These are phyloP conservation scores for Podila horticola DNA, from an alignment of 192 early-diverging fungal genomes.

Conservation along the genomic window DNA sequence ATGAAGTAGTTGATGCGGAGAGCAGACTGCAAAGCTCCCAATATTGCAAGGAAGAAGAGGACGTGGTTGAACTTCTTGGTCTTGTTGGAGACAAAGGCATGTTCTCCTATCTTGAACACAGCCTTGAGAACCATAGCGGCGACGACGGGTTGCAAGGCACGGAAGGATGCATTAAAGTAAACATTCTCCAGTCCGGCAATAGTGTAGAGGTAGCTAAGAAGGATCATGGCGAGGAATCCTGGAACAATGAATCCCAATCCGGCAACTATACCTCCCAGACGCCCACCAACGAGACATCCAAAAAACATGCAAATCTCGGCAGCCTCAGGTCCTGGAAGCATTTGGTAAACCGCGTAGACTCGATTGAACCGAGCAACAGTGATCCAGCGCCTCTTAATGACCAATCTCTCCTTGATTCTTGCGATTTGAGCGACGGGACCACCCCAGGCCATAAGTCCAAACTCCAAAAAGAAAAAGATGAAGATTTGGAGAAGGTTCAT, in stretches of 20 bases:
- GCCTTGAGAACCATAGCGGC: constrained; percentile 63
- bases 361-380: constrained; percentile 56
- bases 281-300: constrained; percentile 57
- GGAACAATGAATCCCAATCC: constrained; percentile 63
- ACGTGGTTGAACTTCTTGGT: constrained; percentile 54
- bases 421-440: constrained; percentile 67
- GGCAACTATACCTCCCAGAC: constrained; percentile 56
- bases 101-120: constrained; percentile 57
- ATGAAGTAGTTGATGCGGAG: constrained; percentile 61
- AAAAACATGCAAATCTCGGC: constrained; percentile 67
- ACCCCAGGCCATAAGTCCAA: constrained; percentile 63
- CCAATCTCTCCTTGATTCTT: constrained; percentile 57
- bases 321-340: constrained; percentile 67
- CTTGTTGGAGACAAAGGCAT: constrained; percentile 54
- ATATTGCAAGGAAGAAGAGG: constrained; percentile 21
- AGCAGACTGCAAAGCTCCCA: constrained; percentile 57
- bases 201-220: constrained; percentile 55
- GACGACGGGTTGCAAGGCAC: constrained; percentile 63
- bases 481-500: constrained; percentile 53
- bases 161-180: constrained; percentile 64
- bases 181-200: constrained; percentile 54
- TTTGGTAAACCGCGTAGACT: constrained; percentile 67
- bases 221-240: constrained; percentile 58
- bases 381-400: constrained; percentile 59
- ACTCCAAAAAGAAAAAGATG: constrained; percentile 51